Conservation (phyloP, 768 basidiomycete genomes). For the Russula lepida region DNA sequence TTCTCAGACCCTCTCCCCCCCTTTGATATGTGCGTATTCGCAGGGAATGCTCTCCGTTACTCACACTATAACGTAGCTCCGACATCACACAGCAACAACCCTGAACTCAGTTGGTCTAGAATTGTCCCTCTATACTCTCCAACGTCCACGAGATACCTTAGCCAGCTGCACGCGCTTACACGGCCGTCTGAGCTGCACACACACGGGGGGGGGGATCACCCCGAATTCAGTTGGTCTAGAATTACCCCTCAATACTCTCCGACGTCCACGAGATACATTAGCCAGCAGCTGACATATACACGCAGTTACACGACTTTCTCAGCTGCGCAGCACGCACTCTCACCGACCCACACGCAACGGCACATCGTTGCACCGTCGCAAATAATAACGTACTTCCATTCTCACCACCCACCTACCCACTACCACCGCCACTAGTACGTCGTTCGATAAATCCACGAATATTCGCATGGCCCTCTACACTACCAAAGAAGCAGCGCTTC, state of each 20-base stretch:
- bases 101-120: background rate
- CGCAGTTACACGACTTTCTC: background rate
- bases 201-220: too few species aligned
- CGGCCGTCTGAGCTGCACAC: background rate
- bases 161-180: background rate
- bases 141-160: background rate
- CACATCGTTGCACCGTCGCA: background rate
- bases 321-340: background rate
- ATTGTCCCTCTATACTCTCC: too few species aligned
- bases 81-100: background rate
- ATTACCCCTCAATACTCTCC: background rate
- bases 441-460: slow-evolving; percentile 77
- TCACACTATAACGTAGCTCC: background rate
- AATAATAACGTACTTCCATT: background rate
- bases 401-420: background rate
- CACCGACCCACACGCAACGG: background rate
- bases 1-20: background rate
- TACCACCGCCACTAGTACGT: slow-evolving; percentile 36
- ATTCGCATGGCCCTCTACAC: slow-evolving; percentile 65
- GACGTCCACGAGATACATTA: background rate
- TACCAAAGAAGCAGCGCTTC: slow-evolving; percentile 78
- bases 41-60: background rate
- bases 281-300: background rate
- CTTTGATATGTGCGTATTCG: background rate
- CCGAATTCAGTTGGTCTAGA: background rate